phyloP scores from a whole-genome alignment of 2,329 filamentous ascomycete species.

The Beauveria asiatica region DNA sequence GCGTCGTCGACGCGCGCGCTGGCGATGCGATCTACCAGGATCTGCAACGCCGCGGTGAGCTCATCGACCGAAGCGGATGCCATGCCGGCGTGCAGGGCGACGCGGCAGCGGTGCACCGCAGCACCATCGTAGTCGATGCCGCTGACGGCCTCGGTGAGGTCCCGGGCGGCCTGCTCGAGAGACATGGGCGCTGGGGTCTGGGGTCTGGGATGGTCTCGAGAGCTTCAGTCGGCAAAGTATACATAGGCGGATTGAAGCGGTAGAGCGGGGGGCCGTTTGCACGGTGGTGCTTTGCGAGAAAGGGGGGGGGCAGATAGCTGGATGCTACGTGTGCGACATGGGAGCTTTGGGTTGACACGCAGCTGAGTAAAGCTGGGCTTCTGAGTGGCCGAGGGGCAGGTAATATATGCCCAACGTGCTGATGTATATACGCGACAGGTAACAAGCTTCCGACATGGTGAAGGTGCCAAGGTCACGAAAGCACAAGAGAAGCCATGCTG shows the following conservation, averaged over 20 bases:
- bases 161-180: conserved; percentile 7
- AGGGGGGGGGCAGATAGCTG: not conserved
- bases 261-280: not conserved
- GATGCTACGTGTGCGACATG: not conserved
- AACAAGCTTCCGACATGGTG: not conserved
- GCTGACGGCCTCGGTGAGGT: conserved; percentile 4
- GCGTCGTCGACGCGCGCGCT: not conserved
- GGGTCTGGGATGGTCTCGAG: not conserved
- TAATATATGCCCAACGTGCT: not conserved
- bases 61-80: not conserved
- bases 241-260: not conserved
- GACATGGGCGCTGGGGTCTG: not conserved
- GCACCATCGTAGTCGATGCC: conserved; percentile 9
- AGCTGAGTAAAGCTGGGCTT: conserved; percentile 8
- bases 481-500: not conserved
- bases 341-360: not conserved
- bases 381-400: conserved; percentile 1
- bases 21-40: conserved; percentile 1
- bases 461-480: not conserved
- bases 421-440: not conserved
- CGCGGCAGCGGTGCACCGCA: conserved; percentile 4
- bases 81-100: conserved; percentile 4
- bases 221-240: not conserved
- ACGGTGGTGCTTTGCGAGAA: not conserved
- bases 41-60: not conserved